These are phyloP conservation scores for Aspergillus arachidicola DNA, from an alignment of 2,329 filamentous ascomycete species.

Conservation along the genomic window DNA sequence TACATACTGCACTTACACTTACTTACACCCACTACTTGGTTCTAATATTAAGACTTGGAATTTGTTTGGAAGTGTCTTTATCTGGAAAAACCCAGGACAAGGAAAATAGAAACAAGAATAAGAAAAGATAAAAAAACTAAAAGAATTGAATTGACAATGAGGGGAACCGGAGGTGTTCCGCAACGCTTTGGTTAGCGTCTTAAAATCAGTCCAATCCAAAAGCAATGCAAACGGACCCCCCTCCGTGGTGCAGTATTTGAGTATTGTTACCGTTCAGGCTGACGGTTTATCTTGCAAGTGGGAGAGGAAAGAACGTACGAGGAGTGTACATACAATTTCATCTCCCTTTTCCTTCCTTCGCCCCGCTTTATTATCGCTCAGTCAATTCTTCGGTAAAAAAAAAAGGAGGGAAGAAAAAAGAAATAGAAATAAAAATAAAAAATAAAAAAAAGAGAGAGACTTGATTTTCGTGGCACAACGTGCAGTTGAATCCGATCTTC, in stretches of 20 bases:
- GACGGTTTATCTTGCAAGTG: neutral
- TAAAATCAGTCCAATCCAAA: slow-evolving; percentile 5
- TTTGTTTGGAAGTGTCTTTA: neutral
- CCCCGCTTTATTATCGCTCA: neutral
- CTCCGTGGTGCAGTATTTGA: neutral
- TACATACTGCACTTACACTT: neutral
- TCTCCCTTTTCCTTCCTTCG: neutral
- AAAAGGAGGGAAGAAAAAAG: too few species aligned
- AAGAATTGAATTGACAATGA: neutral
- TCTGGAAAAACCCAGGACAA: neutral
- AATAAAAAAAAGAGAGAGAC: too few species aligned
- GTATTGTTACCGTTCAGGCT: slow-evolving; percentile 1
- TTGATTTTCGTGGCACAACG: neutral
- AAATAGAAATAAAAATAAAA: neutral
- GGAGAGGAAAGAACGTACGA: neutral
- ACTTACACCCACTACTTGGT: neutral
- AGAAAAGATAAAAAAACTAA: neutral
- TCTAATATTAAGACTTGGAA: neutral
- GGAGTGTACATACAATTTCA: neutral
- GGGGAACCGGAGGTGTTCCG: slow-evolving; percentile 10
- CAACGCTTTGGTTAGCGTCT: slow-evolving; percentile 3
- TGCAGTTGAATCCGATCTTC: neutral
- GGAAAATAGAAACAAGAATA: neutral
- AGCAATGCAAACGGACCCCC: neutral
- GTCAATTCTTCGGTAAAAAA: neutral